Percentiles rank a stretch among this genome's conserved stretches.
Conservation (phyloP, 108 stramenopile species). For the Asterionellopsis glacialis region DNA sequence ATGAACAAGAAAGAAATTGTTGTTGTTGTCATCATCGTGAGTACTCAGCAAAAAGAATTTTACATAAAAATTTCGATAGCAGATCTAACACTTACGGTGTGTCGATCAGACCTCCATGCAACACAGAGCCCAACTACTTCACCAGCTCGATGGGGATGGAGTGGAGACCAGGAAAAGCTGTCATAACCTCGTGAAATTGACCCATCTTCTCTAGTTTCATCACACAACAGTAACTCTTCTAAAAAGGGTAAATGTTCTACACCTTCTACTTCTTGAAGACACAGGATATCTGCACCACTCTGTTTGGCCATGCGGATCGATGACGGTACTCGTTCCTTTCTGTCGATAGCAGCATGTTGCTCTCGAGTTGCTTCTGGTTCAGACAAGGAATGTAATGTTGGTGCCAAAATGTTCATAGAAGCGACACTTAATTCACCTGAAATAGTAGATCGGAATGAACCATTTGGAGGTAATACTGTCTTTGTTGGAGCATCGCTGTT, state of each 20-base stretch:
- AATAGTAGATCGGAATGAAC: slow-evolving; percentile 10
- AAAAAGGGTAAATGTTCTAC: not conserved
- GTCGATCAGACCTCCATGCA: slow-evolving; percentile 36
- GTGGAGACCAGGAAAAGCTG: slow-evolving; percentile 25
- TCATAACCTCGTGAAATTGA: slow-evolving; percentile 23
- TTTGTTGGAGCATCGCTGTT: not conserved
- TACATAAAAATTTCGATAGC: no score
- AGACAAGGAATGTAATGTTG: slow-evolving; percentile 26
- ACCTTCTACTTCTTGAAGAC: slow-evolving; percentile 50
- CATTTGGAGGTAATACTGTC: not conserved
- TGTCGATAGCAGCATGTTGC: not conserved
- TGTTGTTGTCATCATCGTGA: no score
- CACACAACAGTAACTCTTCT: slow-evolving; percentile 5
- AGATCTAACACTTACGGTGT: not conserved
- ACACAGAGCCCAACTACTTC: slow-evolving; percentile 38
- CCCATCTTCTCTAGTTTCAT: not conserved
- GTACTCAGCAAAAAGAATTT: no score
- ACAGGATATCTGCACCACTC: slow-evolving; percentile 35
- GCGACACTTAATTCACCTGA: slow-evolving; percentile 25
- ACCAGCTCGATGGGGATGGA: slow-evolving; percentile 21
- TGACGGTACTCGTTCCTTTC: slow-evolving; percentile 23
- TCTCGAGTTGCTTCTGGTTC: slow-evolving; percentile 1
- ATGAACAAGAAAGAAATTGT: no score
- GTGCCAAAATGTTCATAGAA: slow-evolving; percentile 37
- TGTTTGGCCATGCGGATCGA: slow-evolving; percentile 36